These are phyloP conservation scores for Epichloe gansuensis DNA, from an alignment of 2,329 filamentous ascomycete genomes.

Conservation along the genomic window DNA sequence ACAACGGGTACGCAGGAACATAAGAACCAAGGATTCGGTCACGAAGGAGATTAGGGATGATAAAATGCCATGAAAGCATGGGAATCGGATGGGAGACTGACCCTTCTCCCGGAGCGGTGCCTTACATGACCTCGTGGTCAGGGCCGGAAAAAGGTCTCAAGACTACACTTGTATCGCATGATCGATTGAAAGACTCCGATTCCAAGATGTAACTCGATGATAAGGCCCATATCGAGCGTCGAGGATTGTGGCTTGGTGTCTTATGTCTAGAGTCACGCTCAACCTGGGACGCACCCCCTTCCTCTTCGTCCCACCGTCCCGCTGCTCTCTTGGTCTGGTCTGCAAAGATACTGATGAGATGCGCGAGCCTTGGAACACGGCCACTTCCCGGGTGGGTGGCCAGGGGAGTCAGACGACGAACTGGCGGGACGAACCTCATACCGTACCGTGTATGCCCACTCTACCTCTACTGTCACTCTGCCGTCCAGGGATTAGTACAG, in stretches of 20 bases:
- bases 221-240: constrained; percentile 12
- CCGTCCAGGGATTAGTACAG: neutral
- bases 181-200: constrained; percentile 14
- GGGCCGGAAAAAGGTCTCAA: constrained; percentile 6
- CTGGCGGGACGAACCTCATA: constrained; percentile 8
- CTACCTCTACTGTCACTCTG: neutral
- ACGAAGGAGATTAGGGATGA: neutral
- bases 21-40: neutral
- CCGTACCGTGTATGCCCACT: constrained; percentile 4
- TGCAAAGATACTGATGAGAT: neutral
- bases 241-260: constrained; percentile 21
- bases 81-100: constrained; percentile 6
- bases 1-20: constrained; percentile 4
- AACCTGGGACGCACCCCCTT: constrained; percentile 15
- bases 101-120: constrained; percentile 11
- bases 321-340: too few relatives aligned
- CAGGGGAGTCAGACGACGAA: constrained; percentile 6
- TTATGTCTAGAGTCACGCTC: constrained; percentile 26
- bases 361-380: neutral
- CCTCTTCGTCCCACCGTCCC: neutral
- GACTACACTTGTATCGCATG: constrained; percentile 13
- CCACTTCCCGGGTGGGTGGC: constrained; percentile 1
- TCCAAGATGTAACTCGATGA: constrained; percentile 18
- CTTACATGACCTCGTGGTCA: constrained; percentile 20
- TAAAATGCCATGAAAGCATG: neutral